phyloP scores from a whole-genome alignment of 1,139 yeast species.

The Martiniozyma asiatica region DNA sequence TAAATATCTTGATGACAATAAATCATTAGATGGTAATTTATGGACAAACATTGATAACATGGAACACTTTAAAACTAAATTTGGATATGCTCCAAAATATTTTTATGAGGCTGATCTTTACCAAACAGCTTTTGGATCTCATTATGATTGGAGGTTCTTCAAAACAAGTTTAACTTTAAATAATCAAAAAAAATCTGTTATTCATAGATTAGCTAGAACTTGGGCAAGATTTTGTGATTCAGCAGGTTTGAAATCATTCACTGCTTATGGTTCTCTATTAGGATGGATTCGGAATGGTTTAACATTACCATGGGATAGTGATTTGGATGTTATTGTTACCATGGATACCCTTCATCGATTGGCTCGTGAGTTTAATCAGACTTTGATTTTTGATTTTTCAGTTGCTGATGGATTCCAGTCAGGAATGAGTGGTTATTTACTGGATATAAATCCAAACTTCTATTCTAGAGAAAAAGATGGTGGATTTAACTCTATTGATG shows the following conservation, averaged over 20 bases:
- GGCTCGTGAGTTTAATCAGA: slow-evolving; percentile 33
- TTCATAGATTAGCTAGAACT: slow-evolving; percentile 38
- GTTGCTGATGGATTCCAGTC: slow-evolving; percentile 19
- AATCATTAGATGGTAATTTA: slow-evolving; percentile 14
- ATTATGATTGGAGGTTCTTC: slow-evolving; percentile 36
- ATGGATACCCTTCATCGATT: slow-evolving; percentile 29
- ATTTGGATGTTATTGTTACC: slow-evolving; percentile 46
- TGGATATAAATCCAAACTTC: slow-evolving; percentile 37
- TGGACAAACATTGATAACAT: slow-evolving; percentile 12
- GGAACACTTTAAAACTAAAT: slow-evolving; percentile 11
- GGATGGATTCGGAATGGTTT: slow-evolving; percentile 56
- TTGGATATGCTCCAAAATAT: slow-evolving; percentile 17
- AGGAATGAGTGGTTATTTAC: slow-evolving; percentile 33
- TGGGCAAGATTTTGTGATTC: slow-evolving; percentile 41
- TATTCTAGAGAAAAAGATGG: slow-evolving; percentile 26
- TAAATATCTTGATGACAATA: slow-evolving; percentile 1
- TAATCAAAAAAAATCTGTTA: slow-evolving; percentile 27
- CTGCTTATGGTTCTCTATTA: slow-evolving; percentile 48
- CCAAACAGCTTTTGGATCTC: slow-evolving; percentile 20
- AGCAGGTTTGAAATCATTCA: slow-evolving; percentile 37
- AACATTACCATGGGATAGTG: slow-evolving; percentile 53
- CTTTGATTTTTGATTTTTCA: slow-evolving; percentile 33
- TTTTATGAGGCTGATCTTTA: slow-evolving; percentile 26
- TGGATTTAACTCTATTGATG: slow-evolving; percentile 45
- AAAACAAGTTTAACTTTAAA: slow-evolving; percentile 13